Percentiles rank a stretch among this genome's conserved stretches.
These are phyloP conservation scores for Rosa persica DNA, from an alignment of 306 rosid species.

Conservation along the genomic window DNA sequence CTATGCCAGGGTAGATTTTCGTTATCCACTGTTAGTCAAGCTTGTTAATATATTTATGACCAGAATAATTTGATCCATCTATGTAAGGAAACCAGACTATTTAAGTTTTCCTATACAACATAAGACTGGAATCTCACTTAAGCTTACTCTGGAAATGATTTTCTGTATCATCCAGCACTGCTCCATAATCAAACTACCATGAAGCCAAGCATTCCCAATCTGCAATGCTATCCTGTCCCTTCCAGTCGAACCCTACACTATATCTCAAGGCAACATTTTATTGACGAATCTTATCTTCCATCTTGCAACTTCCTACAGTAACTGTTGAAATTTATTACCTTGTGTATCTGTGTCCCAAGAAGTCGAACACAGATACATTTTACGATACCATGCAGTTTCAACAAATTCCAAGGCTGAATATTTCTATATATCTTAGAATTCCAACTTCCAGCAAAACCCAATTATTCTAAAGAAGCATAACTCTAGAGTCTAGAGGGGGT, in stretches of 20 bases:
- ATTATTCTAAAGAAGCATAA: not conserved
- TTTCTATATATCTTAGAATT: slow-evolving; percentile 8
- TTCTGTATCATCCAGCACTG: slow-evolving; percentile 22
- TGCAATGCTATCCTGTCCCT: slow-evolving; percentile 6
- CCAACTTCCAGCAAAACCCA: slow-evolving; percentile 15
- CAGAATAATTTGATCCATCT: slow-evolving; percentile 27
- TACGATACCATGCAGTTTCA: not conserved
- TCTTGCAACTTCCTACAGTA: slow-evolving; percentile 32
- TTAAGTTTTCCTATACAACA: slow-evolving; percentile 28
- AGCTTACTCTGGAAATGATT: slow-evolving; percentile 24
- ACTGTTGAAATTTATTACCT: slow-evolving; percentile 18
- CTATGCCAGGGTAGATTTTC: slow-evolving; percentile 19
- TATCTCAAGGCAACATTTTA: slow-evolving; percentile 22
- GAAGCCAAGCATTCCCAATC: slow-evolving; percentile 25
- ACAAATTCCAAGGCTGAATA: not conserved
- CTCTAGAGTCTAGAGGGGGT: slow-evolving; percentile 7
- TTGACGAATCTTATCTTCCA: slow-evolving; percentile 23
- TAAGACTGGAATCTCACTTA: slow-evolving; percentile 24
- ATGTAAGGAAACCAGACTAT: slow-evolving; percentile 23
- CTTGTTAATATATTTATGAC: slow-evolving; percentile 3
- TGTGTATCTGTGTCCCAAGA: not conserved
- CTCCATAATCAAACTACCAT: slow-evolving; percentile 17
- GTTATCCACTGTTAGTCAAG: slow-evolving; percentile 3
- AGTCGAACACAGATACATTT: slow-evolving; percentile 6
- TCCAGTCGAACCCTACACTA: slow-evolving; percentile 14